Conservation (phyloP, 2,329 filamentous ascomycete species). For the Fusarium sp. region DNA sequence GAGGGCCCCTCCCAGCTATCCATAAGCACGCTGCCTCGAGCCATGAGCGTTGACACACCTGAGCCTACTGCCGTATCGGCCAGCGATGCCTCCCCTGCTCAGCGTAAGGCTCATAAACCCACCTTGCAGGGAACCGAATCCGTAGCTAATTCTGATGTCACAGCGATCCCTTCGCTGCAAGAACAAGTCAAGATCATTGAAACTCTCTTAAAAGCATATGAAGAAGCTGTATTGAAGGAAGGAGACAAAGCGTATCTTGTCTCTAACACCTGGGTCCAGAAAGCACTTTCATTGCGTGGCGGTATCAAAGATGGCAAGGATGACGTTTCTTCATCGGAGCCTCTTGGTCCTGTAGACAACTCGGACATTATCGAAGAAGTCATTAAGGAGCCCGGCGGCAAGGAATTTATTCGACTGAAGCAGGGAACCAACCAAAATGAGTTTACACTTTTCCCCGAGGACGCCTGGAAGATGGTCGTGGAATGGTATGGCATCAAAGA, state of each 20-base stretch:
- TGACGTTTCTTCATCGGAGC: slow-evolving; percentile 70
- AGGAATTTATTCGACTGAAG: slow-evolving; percentile 79
- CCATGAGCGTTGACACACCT: slow-evolving; percentile 58
- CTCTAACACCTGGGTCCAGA: slow-evolving; percentile 82
- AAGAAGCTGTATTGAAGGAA: slow-evolving; percentile 70
- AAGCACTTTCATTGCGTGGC: slow-evolving; percentile 75
- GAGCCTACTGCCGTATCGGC: slow-evolving; percentile 46
- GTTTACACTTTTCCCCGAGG: slow-evolving; percentile 81
- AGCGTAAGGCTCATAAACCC: slow-evolving; percentile 46
- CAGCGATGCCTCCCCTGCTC: slow-evolving; percentile 36
- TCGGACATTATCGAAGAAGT: slow-evolving; percentile 79
- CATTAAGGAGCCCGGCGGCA: slow-evolving; percentile 63
- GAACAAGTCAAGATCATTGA: slow-evolving; percentile 81
- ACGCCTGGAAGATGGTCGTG: slow-evolving; percentile 85
- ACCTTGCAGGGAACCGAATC: neutral
- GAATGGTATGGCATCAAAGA: slow-evolving; percentile 84
- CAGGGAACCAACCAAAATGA: slow-evolving; percentile 76
- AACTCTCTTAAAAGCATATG: slow-evolving; percentile 67
- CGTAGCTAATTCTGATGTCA: slow-evolving; percentile 32
- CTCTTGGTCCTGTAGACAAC: slow-evolving; percentile 87
- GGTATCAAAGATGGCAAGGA: slow-evolving; percentile 68
- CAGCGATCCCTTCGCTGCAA: slow-evolving; percentile 56
- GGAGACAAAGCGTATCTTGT: slow-evolving; percentile 83
- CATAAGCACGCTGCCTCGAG: slow-evolving; percentile 50
- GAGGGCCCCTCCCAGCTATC: slow-evolving; percentile 34